Percentiles rank a stretch among this genome's conserved stretches.
Conservation (phyloP, 108 stramenopile genomes). For the Pseudonitzschia pungens region DNA sequence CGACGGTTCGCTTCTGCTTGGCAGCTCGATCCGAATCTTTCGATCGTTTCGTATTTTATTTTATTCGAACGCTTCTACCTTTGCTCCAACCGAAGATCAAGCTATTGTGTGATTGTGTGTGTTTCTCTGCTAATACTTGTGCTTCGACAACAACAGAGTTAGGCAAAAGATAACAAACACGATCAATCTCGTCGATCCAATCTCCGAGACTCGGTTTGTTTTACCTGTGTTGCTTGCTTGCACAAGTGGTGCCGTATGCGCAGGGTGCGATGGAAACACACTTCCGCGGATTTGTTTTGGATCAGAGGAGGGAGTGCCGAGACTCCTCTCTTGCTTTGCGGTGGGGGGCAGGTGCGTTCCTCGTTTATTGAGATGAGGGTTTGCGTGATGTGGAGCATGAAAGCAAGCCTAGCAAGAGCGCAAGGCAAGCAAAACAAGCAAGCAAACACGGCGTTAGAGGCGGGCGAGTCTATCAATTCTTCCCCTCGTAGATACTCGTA, state of each 20-base stretch:
- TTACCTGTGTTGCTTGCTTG: background rate
- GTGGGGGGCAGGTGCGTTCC: background rate
- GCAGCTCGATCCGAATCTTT: no score
- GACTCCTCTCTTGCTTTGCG: background rate
- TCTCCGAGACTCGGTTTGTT: constrained; percentile 46
- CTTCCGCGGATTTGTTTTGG: background rate
- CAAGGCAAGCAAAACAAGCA: constrained; percentile 17
- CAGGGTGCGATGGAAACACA: background rate
- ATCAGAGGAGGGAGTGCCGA: background rate
- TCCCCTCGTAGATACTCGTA: no score
- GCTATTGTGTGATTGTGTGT: no score
- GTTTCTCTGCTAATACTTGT: no score
- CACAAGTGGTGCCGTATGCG: no score
- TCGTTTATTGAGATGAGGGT: no score
- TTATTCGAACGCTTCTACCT: no score
- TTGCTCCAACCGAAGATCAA: no score
- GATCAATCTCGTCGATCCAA: constrained; percentile 51
- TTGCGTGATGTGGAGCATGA: no score
- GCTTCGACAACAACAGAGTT: no score
- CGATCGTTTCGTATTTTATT: no score
- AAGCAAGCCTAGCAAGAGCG: constrained; percentile 16
- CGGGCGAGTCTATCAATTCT: background rate
- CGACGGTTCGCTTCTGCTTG: no score
- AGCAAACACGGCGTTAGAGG: background rate
- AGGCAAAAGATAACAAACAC: constrained; percentile 3